Conservation (phyloP, 768 basidiomycete species). For the Kwoniella sp. region DNA sequence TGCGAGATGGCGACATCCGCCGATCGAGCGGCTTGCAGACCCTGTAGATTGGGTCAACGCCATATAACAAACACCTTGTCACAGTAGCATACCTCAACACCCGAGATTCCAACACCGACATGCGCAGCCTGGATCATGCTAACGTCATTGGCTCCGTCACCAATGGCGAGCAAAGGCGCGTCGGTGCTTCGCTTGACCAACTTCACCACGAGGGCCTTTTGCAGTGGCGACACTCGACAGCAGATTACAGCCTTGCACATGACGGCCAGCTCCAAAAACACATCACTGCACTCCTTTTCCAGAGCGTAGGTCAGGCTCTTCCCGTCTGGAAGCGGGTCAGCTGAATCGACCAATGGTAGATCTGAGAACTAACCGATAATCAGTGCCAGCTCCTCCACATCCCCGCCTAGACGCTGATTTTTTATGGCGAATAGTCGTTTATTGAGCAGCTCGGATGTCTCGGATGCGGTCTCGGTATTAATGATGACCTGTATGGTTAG, state of each 20-base stretch:
- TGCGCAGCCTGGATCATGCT: constrained; percentile 99
- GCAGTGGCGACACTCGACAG: constrained; percentile 97
- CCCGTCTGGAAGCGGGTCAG: constrained; percentile 62
- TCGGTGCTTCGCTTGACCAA: constrained; percentile 97
- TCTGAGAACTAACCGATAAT: constrained; percentile 67
- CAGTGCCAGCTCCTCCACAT: constrained; percentile 89
- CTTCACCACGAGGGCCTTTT: constrained; percentile 96
- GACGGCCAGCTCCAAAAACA: constrained; percentile 88
- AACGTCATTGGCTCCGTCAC: constrained; percentile 97
- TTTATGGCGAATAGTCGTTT: constrained; percentile 89
- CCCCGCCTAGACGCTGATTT: constrained; percentile 83
- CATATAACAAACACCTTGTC: no score
- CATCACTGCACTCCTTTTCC: constrained; percentile 83
- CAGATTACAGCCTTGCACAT: constrained; percentile 99
- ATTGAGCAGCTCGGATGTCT: constrained; percentile 76
- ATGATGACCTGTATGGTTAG: constrained; percentile 79
- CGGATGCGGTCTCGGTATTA: constrained; percentile 78
- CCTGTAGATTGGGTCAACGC: constrained; percentile 54
- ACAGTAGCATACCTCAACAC: constrained; percentile 87
- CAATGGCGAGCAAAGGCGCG: constrained; percentile 89
- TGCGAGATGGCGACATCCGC: constrained; percentile 97
- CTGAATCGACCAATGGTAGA: neutral
- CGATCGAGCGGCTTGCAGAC: constrained; percentile 95
- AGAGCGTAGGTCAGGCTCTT: constrained; percentile 89
- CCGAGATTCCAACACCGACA: constrained; percentile 94